Conservation (phyloP, 2,329 filamentous ascomycete species). For the Byssoonygena ceratinophila region DNA sequence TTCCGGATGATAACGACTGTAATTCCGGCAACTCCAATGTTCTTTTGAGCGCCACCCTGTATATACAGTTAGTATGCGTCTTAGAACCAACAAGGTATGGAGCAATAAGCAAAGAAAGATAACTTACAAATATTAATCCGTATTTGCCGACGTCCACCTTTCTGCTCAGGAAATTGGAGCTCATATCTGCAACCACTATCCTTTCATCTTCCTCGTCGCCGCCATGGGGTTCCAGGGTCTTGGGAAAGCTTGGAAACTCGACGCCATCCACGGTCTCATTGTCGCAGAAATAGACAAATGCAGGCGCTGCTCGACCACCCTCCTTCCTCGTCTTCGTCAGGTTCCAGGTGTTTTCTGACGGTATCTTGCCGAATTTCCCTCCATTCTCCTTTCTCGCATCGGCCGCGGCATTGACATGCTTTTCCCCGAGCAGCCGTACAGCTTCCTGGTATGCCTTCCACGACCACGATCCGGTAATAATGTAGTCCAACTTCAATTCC, state of each 20-base stretch:
- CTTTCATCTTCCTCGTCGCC: constrained; percentile 52
- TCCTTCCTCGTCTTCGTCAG: constrained; percentile 53
- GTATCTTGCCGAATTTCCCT: constrained; percentile 79
- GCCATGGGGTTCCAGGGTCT: constrained; percentile 47
- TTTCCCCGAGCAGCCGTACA: constrained; percentile 60
- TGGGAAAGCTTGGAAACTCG: constrained; percentile 68
- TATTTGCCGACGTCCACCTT: constrained; percentile 68
- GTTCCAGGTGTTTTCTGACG: constrained; percentile 64
- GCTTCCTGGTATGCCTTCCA: constrained; percentile 82
- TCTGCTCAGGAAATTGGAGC: constrained; percentile 80
- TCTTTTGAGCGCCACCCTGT: constrained; percentile 75
- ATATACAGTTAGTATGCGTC: background rate
- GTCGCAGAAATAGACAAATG: constrained; percentile 80
- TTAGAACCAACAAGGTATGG: background rate
- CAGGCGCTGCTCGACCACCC: constrained; percentile 36
- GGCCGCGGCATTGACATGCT: constrained; percentile 65
- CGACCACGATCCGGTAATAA: constrained; percentile 85
- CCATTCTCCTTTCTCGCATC: constrained; percentile 54
- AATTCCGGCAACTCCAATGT: constrained; percentile 74
- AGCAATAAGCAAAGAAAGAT: constrained; percentile 1
- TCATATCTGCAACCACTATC: constrained; percentile 85
- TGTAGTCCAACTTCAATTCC: constrained; percentile 73
- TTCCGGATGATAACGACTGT: constrained; percentile 81
- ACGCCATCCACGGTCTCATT: constrained; percentile 87
- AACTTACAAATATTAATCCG: constrained; percentile 66